Evolutionary conservation across 208 protist species (phyloP).

Genomic region (Trichomonas gallinae): DNA sequence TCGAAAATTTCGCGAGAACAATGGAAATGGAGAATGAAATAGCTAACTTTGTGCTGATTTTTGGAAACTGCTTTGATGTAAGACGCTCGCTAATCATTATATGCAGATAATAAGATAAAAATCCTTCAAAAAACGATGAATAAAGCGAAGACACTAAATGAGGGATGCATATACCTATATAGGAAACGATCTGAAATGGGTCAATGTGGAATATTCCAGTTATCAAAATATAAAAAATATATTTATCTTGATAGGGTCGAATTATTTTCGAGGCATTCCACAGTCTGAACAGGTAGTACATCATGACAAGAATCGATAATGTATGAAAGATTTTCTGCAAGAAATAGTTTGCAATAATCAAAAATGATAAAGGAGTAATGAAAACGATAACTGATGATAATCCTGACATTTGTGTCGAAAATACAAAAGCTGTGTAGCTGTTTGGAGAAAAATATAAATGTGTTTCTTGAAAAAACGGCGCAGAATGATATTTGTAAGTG

Average conservation of each 20-base stretch:
- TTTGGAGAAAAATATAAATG: neutral
- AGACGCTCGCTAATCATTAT: neutral
- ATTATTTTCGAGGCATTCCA: neutral
- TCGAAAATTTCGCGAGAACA: neutral
- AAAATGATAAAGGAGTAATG: neutral
- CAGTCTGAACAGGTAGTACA: neutral
- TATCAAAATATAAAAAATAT: neutral
- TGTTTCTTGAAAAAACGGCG: neutral
- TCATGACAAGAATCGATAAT: neutral
- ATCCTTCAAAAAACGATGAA: neutral
- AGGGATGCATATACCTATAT: neutral
- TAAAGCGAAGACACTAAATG: neutral
- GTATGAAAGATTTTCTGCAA: neutral
- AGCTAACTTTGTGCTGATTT: neutral
- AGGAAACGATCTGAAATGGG: neutral
- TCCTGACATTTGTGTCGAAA: neutral
- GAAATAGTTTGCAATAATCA: neutral
- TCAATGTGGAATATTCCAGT: neutral
- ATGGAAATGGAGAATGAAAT: neutral
- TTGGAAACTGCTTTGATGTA: neutral
- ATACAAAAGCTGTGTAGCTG: neutral
- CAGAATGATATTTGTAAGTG: neutral
- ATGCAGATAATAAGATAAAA: neutral
- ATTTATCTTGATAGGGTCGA: neutral
- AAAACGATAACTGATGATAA: neutral